phyloP scores from a whole-genome alignment of 2,329 filamentous ascomycete genomes.

The Monilinia polystroma region DNA sequence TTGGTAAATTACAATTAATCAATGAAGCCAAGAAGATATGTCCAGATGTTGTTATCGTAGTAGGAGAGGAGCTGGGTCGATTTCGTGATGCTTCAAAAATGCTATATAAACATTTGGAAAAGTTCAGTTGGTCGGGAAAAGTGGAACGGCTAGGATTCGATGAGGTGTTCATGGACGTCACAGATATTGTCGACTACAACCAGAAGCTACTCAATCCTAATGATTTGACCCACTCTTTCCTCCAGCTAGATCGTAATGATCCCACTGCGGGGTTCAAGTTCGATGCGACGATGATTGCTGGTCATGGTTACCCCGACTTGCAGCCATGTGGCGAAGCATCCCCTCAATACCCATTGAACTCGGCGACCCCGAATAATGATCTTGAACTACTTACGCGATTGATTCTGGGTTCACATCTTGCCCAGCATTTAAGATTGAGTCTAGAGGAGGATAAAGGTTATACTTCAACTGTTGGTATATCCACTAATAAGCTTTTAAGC shows the following conservation, averaged over 20 bases:
- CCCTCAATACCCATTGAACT: background rate
- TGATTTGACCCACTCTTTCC: slow-evolving; percentile 69
- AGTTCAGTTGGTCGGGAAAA: slow-evolving; percentile 73
- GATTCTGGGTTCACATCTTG: slow-evolving; percentile 77
- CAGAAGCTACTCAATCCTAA: slow-evolving; percentile 65
- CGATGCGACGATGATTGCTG: slow-evolving; percentile 67
- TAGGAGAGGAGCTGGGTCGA: slow-evolving; percentile 80
- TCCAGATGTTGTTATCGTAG: slow-evolving; percentile 79
- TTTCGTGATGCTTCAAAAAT: slow-evolving; percentile 86
- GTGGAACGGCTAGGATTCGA: slow-evolving; percentile 87
- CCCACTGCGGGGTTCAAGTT: slow-evolving; percentile 79
- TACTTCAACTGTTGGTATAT: slow-evolving; percentile 83
- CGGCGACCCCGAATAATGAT: slow-evolving; percentile 24
- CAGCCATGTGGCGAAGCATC: slow-evolving; percentile 17
- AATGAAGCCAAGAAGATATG: slow-evolving; percentile 76
- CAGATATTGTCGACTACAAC: slow-evolving; percentile 84
- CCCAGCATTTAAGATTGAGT: slow-evolving; percentile 67
- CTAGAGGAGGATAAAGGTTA: slow-evolving; percentile 78
- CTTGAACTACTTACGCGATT: slow-evolving; percentile 50
- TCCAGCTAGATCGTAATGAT: slow-evolving; percentile 69
- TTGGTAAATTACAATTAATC: slow-evolving; percentile 83
- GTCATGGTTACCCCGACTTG: slow-evolving; percentile 45
- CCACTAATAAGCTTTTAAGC: slow-evolving; percentile 80
- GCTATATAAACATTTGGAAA: slow-evolving; percentile 70
- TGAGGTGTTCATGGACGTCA: slow-evolving; percentile 74